These are phyloP conservation scores for Lablab purpureus DNA, from an alignment of 306 rosid genomes.

Conservation along the genomic window DNA sequence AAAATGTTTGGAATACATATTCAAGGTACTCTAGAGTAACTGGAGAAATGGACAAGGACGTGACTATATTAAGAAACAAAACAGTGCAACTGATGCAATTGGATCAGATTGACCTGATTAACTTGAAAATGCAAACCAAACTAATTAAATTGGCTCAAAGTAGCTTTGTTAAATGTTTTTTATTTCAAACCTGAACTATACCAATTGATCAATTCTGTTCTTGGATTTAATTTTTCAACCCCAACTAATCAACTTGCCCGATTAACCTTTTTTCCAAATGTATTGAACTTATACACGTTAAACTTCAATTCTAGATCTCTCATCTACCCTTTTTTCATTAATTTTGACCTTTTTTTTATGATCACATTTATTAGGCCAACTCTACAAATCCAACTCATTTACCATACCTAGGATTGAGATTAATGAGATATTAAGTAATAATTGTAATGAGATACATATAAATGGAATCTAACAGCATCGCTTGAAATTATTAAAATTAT, in stretches of 20 bases:
- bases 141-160: not conserved
- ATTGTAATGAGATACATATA: not conserved
- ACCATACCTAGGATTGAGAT: not conserved
- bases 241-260: not conserved
- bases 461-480: not conserved
- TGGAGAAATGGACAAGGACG: constrained; percentile 7
- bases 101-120: not conserved
- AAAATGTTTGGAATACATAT: constrained; percentile 10
- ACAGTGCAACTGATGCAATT: not conserved
- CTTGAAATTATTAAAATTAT: not conserved
- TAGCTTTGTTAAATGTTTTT: not conserved
- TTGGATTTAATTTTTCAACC: not conserved
- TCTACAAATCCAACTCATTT: not conserved
- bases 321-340: not conserved
- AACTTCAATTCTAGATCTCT: not conserved
- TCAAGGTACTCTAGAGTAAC: constrained; percentile 3
- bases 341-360: not conserved
- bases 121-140: not conserved
- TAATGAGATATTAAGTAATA: not conserved
- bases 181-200: not conserved
- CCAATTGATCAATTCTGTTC: not conserved
- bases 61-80: not conserved
- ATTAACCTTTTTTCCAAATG: not conserved
- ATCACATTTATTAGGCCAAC: not conserved
- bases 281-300: not conserved